Conservation (phyloP, 2,329 filamentous ascomycete species). For the Aspergillus awamori region DNA sequence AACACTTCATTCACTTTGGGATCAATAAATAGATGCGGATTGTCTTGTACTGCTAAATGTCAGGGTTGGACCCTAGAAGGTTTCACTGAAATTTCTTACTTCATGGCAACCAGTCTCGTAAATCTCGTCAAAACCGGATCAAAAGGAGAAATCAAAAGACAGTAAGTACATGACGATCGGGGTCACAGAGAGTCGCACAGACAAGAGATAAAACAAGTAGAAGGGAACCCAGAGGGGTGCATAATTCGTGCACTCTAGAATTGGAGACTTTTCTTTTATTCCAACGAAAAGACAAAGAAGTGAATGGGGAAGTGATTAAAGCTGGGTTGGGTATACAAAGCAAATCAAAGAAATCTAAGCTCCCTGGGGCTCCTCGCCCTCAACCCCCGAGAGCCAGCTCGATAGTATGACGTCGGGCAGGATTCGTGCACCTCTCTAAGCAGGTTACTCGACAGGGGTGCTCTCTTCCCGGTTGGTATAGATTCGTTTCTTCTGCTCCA, state of each 20-base stretch:
- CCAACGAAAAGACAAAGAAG: not conserved
- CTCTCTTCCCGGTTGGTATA: slow-evolving; percentile 48
- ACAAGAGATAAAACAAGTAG: not conserved
- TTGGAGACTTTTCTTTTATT: not conserved
- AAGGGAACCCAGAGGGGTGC: not conserved
- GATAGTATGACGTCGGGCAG: not conserved
- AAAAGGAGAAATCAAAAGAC: slow-evolving; percentile 8
- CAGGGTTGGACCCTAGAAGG: not conserved
- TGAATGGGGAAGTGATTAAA: not conserved
- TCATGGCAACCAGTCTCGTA: slow-evolving; percentile 34
- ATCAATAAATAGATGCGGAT: not conserved
- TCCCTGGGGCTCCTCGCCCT: not conserved
- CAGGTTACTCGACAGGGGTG: slow-evolving; percentile 11
- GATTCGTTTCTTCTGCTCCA: slow-evolving; percentile 70
- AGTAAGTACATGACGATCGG: slow-evolving; percentile 3
- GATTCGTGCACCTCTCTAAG: not conserved
- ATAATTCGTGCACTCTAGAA: not conserved
- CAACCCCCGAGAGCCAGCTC: not conserved
- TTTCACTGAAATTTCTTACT: not conserved
- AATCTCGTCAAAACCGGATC: slow-evolving; percentile 24
- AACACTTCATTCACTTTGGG: not conserved
- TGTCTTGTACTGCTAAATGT: not conserved
- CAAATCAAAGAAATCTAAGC: not conserved
- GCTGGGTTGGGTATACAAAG: not conserved
- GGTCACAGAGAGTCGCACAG: slow-evolving; percentile 4